phyloP scores from a whole-genome alignment of 768 basidiomycete species.

The Neoboletus magnificus region DNA sequence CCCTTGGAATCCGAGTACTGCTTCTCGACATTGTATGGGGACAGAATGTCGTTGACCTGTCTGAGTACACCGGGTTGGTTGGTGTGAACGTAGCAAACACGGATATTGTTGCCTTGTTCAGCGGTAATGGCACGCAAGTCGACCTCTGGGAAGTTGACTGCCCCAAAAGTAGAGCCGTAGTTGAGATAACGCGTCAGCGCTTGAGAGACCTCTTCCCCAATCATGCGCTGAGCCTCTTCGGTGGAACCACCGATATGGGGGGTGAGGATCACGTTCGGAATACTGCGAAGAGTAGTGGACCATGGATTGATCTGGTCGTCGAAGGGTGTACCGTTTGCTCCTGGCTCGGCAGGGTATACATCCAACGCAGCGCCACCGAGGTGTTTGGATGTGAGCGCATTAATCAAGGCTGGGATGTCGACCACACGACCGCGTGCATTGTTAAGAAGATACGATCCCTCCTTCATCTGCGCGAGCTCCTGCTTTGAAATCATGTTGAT shows the following conservation, averaged over 20 bases:
- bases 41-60: conserved; percentile 90
- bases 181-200: conserved; percentile 87
- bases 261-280: conserved; percentile 93
- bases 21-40: conserved; percentile 97
- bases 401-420: conserved; percentile 87
- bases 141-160: conserved; percentile 99
- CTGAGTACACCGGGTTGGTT: conserved; percentile 95
- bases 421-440: conserved; percentile 96
- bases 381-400: conserved; percentile 78
- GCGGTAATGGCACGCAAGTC: conserved; percentile 89
- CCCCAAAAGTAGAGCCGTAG: conserved; percentile 85
- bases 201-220: conserved; percentile 90
- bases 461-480: conserved; percentile 89
- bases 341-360: conserved; percentile 93
- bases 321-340: conserved; percentile 85
- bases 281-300: conserved; percentile 66
- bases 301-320: conserved; percentile 86
- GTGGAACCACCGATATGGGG: conserved; percentile 99
- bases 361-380: conserved; percentile 88
- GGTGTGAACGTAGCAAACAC: conserved; percentile 92
- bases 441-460: conserved; percentile 94
- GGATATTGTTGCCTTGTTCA: conserved; percentile 76
- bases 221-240: conserved; percentile 97
- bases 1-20: conserved; percentile 98
- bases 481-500: conserved; percentile 83